Percentiles rank a stretch among this genome's conserved stretches.
These are phyloP conservation scores for Echinosophora koreensis DNA, from an alignment of 306 rosid genomes.

Conservation along the genomic window DNA sequence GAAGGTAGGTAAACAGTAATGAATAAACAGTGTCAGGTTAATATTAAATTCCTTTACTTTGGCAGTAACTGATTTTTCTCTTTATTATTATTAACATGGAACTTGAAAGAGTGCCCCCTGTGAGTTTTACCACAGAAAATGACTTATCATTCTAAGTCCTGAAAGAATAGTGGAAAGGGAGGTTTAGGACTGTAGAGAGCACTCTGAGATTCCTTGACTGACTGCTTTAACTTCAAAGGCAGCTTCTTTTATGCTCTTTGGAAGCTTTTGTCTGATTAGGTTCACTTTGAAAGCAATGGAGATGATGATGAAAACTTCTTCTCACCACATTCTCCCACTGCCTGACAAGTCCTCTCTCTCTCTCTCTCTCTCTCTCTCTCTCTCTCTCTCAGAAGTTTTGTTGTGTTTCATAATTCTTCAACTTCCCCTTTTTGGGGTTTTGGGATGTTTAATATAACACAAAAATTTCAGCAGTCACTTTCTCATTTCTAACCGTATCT, in stretches of 20 bases:
- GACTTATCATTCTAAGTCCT: constrained; percentile 69
- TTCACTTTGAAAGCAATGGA: constrained; percentile 84
- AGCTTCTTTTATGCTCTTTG: constrained; percentile 74
- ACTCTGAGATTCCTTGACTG: constrained; percentile 84
- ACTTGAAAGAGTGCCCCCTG: constrained; percentile 40
- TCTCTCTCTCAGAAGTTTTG: constrained; percentile 43
- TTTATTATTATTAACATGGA: constrained; percentile 25
- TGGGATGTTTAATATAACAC: constrained; percentile 44
- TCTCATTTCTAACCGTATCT: constrained; percentile 68
- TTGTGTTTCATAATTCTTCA: constrained; percentile 50
- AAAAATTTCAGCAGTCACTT: constrained; percentile 60
- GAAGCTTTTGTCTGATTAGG: constrained; percentile 91
- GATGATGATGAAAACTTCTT: constrained; percentile 67
- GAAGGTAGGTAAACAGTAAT: constrained; percentile 45
- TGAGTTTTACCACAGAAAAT: constrained; percentile 64
- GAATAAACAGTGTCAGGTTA: constrained; percentile 22
- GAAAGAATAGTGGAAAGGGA: constrained; percentile 80
- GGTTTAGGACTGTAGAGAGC: constrained; percentile 61
- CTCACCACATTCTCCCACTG: constrained; percentile 52
- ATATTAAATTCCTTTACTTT: constrained; percentile 23
- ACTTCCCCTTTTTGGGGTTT: constrained; percentile 51
- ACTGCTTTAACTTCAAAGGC: constrained; percentile 68
- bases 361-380: constrained; percentile 38
- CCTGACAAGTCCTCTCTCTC: constrained; percentile 53
- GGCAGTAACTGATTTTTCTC: constrained; percentile 48